Evolutionary conservation across 192 early-diverging fungal genomes (phyloP), one percentile per base, ranked within the genome.

Genomic region (Lobosporangium transversale): DNA sequence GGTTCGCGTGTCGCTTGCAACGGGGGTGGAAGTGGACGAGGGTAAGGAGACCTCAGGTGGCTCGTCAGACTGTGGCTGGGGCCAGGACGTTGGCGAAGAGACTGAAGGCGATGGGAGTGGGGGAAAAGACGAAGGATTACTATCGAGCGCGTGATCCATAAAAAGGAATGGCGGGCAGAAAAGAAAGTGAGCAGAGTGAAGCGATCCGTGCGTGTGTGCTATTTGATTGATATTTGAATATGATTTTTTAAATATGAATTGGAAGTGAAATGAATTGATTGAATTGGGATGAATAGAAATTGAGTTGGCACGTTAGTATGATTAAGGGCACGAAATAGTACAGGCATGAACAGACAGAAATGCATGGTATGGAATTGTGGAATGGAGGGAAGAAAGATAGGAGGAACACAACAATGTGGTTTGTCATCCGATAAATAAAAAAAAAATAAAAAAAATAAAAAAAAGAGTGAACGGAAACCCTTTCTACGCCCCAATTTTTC

Each of bases 341-440:
- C 43, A 12, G 26, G 20, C 9, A 33, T 36, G n/a, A 23, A 27
- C 11, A 14, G 24, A 32, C 3, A 12, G 0, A 14, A 26, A 27
- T 24, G 45, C 48, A 30, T 12, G 33, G 27, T 21, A 30, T 23
- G 21, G 43, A 47, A 15, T 14, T 20, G 44, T 20, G 44, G 44
- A 45, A 45, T 45, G 48, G 48, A 49, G 7, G 37, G 14, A 40
- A 40, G 37, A 40, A 40, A 40, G 37, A 14, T 40, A 40, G 14
- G 37, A 14, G 32, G 24, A 45, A 31, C 12, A 54, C 27, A 66
- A 56, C 14, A 44, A 51, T 32, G 27, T 53, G 20, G 51, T 53
- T 64, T 43, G 62, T 64, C 49, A 53, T 53, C 51, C 37, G 40
- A 64, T 52, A 53, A 52, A 53, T 53, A 29, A 56, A 65, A 53